phyloP scores from a whole-genome alignment of 495 filamentous ascomycete species.

The Penicillium malachiteum region DNA sequence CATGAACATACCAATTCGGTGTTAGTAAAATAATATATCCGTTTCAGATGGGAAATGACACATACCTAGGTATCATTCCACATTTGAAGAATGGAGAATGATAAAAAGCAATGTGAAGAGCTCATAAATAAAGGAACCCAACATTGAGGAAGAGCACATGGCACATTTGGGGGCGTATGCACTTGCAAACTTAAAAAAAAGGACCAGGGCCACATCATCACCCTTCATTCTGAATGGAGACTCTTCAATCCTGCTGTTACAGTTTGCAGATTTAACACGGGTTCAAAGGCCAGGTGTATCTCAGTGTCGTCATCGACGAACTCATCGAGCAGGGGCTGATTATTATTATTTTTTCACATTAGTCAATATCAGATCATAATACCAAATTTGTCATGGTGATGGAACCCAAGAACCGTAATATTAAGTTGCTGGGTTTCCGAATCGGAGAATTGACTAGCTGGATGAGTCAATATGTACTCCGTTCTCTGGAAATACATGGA shows the following conservation, averaged over 20 bases:
- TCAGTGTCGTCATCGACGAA: too few species aligned
- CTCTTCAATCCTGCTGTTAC: constrained; percentile 1
- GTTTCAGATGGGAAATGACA: not conserved
- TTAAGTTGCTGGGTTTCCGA: not conserved
- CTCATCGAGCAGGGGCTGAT: too few species aligned
- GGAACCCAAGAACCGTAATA: not conserved
- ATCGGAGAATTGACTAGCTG: constrained; percentile 4
- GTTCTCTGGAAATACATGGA: too few species aligned
- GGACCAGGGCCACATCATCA: constrained; percentile 8
- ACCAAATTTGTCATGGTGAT: not conserved
- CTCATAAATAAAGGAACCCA: too few species aligned
- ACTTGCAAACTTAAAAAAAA: constrained; percentile 15
- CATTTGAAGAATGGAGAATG: too few species aligned
- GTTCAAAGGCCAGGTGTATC: too few species aligned
- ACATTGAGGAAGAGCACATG: not conserved
- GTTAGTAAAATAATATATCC: constrained; percentile 3
- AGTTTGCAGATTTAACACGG: too few species aligned
- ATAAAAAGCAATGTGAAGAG: too few species aligned
- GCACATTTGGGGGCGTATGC: not conserved
- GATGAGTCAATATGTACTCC: not conserved
- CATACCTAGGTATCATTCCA: too few species aligned
- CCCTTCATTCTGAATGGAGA: constrained; percentile 3
- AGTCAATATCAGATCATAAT: too few species aligned
- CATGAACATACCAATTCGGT: constrained; percentile 22
- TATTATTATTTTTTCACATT: too few species aligned